phyloP scores from a whole-genome alignment of 129 eudicot genomes.

The Flaveria sonorensis region DNA sequence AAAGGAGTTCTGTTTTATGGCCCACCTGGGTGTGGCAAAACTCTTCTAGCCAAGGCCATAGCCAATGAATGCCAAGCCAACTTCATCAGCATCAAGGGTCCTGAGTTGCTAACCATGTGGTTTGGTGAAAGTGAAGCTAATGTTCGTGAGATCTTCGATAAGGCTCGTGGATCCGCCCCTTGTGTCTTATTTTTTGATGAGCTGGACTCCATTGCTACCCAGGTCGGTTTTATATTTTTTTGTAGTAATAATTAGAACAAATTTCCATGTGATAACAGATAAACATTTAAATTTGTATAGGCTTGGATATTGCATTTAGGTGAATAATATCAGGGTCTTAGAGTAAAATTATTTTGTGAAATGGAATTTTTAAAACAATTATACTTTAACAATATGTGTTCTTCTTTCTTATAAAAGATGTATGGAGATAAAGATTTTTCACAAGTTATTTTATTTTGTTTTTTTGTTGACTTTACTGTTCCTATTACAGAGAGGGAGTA shows the following conservation, averaged over 20 bases:
- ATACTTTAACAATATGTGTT: no score
- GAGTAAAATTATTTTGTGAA: no score
- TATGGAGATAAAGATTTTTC: no score
- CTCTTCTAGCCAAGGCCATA: constrained; percentile 92
- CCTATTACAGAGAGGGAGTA: constrained; percentile 79
- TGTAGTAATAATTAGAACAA: not conserved
- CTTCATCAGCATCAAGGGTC: constrained; percentile 90
- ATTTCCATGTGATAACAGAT: not conserved
- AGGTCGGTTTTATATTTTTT: constrained; percentile 44
- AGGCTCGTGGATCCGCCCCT: constrained; percentile 96
- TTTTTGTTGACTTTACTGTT: not conserved
- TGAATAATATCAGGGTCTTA: no score
- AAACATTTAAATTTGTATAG: not conserved
- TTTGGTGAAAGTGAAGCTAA: constrained; percentile 98
- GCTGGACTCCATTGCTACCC: constrained; percentile 93
- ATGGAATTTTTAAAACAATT: no score
- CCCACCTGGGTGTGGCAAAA: constrained; percentile 98
- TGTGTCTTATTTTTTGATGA: constrained; percentile 95
- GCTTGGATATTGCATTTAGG: not conserved
- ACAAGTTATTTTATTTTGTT: not conserved
- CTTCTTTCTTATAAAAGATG: not conserved
- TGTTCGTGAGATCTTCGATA: constrained; percentile 91
- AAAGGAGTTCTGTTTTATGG: constrained; percentile 98
- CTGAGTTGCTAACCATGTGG: constrained; percentile 98
- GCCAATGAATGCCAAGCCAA: constrained; percentile 98